Evolutionary conservation across 441 rosid species (phyloP).

Genomic region (Croton setiger): DNA sequence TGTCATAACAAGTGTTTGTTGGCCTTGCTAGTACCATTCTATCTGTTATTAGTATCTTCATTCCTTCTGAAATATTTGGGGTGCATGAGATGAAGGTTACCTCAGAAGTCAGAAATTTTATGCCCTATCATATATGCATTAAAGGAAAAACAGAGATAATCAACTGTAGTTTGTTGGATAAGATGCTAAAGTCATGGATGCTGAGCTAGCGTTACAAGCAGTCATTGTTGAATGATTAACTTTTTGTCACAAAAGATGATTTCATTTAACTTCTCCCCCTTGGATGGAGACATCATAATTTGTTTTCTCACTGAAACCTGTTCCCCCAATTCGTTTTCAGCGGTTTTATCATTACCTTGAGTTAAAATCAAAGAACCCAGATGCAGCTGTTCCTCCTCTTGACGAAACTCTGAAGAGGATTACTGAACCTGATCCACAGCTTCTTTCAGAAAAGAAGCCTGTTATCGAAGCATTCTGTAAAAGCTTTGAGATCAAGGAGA

Average conservation of each 20-base stretch:
- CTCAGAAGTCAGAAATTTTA: not conserved
- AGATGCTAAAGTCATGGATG: not conserved
- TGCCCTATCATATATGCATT: too few species aligned
- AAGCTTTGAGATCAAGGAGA: slow-evolving; percentile 73
- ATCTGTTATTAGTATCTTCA: not conserved
- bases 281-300: too few species aligned
- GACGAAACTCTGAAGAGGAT: slow-evolving; percentile 72
- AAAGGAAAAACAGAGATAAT: not conserved
- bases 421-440: slow-evolving; percentile 63
- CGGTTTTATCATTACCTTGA: slow-evolving; percentile 75
- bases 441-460: slow-evolving; percentile 46
- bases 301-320: slow-evolving; percentile 25
- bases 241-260: not conserved
- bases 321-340: slow-evolving; percentile 37
- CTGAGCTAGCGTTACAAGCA: not conserved
- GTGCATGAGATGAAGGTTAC: not conserved
- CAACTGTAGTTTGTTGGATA: not conserved
- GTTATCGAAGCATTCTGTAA: slow-evolving; percentile 42
- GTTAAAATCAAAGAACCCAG: slow-evolving; percentile 65
- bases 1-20: not conserved
- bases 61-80: not conserved
- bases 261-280: too few species aligned
- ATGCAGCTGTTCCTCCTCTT: slow-evolving; percentile 76
- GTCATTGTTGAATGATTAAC: not conserved
- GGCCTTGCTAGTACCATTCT: not conserved